These are phyloP conservation scores for Pterocarpus macrocarpus DNA, from an alignment of 306 rosid genomes.

Conservation along the genomic window DNA sequence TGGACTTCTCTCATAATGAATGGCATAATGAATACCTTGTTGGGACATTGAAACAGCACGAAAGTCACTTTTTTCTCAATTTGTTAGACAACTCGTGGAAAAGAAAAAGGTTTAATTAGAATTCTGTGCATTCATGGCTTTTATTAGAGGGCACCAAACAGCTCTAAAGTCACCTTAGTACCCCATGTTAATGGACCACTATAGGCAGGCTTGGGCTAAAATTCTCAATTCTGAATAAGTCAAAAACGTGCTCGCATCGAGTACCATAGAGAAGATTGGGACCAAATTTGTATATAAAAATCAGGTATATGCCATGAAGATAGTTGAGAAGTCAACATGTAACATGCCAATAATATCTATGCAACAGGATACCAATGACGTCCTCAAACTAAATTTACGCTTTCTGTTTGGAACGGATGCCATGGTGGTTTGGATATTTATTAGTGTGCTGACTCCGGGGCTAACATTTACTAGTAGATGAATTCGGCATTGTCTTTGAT, in stretches of 20 bases:
- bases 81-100: conserved; percentile 42
- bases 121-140: conserved; percentile 47
- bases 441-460: conserved; percentile 8
- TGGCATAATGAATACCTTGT: conserved; percentile 4
- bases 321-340: neutral
- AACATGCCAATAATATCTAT: neutral
- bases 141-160: conserved; percentile 38
- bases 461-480: neutral
- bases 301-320: neutral
- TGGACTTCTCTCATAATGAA: conserved; percentile 37
- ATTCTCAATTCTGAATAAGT: conserved; percentile 24
- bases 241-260: conserved; percentile 57
- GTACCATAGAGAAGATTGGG: conserved; percentile 45
- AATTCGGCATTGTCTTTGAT: conserved; percentile 31
- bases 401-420: neutral
- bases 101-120: conserved; percentile 33
- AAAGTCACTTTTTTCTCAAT: conserved; percentile 41
- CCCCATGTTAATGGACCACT: conserved; percentile 48
- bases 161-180: conserved; percentile 40
- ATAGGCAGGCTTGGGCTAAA: conserved; percentile 20
- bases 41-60: conserved; percentile 54
- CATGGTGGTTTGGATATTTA: conserved; percentile 34
- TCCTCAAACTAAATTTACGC: neutral
- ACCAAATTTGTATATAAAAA: conserved; percentile 32
- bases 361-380: neutral